These are phyloP conservation scores for Pleodorina starrii DNA, from an alignment of 139 green algal genomes.

Conservation along the genomic window DNA sequence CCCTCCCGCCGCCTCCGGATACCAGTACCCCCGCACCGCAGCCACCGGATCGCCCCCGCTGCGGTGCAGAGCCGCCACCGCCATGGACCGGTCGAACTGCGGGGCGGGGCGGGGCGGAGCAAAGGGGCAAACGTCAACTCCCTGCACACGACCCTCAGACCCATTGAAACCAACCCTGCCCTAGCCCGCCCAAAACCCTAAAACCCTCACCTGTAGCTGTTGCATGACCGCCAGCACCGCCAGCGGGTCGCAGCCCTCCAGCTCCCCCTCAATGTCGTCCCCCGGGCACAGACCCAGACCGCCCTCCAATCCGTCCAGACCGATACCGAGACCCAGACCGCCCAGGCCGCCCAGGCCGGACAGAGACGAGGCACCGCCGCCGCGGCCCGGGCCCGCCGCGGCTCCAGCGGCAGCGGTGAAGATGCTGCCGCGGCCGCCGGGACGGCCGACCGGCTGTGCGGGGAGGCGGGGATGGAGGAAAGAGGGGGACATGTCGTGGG, in stretches of 20 bases:
- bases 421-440: constrained; percentile 12
- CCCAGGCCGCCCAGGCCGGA: neutral
- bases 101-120: no score
- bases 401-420: neutral
- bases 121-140: neutral
- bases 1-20: neutral
- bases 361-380: neutral
- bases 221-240: constrained; percentile 47
- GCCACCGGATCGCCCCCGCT: constrained; percentile 39
- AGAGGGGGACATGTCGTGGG: neutral
- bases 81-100: neutral
- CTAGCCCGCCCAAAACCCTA: no score
- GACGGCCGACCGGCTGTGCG: neutral
- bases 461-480: neutral
- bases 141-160: neutral
- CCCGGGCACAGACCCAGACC: constrained; percentile 4
- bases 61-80: neutral
- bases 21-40: constrained; percentile 22
- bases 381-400: neutral
- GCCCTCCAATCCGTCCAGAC: neutral
- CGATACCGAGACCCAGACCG: neutral
- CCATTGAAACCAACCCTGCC: neutral
- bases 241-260: constrained; percentile 10
- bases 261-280: constrained; percentile 8
- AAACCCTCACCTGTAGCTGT: constrained; percentile 28